Percentiles rank a stretch among this genome's conserved stretches.
phyloP scores from a whole-genome alignment of 2,329 filamentous ascomycete species.

The Aureobasidium namibiae region DNA sequence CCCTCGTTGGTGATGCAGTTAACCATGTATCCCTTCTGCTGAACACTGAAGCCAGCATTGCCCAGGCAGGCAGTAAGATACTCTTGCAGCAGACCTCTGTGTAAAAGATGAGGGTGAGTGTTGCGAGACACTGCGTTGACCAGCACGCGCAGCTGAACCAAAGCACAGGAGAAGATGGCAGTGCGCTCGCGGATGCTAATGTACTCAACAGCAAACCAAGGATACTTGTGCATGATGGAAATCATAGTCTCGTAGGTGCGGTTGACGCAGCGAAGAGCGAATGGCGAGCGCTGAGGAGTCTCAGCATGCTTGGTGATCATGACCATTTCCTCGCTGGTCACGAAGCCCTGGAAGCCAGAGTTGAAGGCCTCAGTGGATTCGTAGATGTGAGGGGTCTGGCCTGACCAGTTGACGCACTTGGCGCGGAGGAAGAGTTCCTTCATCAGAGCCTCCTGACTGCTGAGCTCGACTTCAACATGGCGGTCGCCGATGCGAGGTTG shows the following conservation, averaged over 20 bases:
- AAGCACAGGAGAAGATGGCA: constrained; percentile 31
- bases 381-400: constrained; percentile 27
- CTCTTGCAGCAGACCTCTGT: constrained; percentile 23
- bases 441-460: constrained; percentile 42
- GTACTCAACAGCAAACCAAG: constrained; percentile 38
- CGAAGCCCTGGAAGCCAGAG: constrained; percentile 43
- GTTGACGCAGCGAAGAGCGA: constrained; percentile 41
- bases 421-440: constrained; percentile 43
- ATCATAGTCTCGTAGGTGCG: constrained; percentile 47
- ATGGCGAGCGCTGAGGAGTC: constrained; percentile 41
- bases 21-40: constrained; percentile 23
- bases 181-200: constrained; percentile 42
- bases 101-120: constrained; percentile 16
- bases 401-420: constrained; percentile 41
- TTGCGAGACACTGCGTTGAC: constrained; percentile 17
- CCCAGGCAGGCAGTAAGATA: constrained; percentile 23
- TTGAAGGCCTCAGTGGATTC: constrained; percentile 35
- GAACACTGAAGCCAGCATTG: constrained; percentile 26
- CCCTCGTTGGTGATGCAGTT: constrained; percentile 15
- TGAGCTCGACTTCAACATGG: constrained; percentile 38
- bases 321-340: constrained; percentile 43
- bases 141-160: constrained; percentile 20
- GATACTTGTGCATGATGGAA: constrained; percentile 46
- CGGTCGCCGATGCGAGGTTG: constrained; percentile 40
- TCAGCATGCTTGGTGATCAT: constrained; percentile 40